A percentile compares a stretch with the other conserved stretches of the same genome.
These are phyloP conservation scores for Pachyrhizus erosus DNA, from an alignment of 306 rosid species.

Conservation along the genomic window DNA sequence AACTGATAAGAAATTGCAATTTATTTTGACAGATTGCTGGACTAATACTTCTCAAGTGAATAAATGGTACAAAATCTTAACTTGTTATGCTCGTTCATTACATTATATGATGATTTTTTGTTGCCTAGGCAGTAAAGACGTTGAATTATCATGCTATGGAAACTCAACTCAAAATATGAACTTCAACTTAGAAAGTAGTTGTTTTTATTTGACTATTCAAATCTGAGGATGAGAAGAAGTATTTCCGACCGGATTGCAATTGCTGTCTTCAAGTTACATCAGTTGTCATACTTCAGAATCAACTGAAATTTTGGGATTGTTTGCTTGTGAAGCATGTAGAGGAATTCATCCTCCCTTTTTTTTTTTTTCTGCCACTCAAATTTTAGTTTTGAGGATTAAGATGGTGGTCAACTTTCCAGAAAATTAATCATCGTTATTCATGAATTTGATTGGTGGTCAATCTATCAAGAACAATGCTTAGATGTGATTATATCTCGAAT, in stretches of 20 bases:
- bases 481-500: slow-evolving; percentile 33
- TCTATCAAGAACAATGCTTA: slow-evolving; percentile 33
- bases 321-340: slow-evolving; percentile 1
- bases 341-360: neutral
- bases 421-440: slow-evolving; percentile 8
- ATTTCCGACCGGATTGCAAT: neutral
- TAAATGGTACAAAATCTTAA: slow-evolving; percentile 62
- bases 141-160: slow-evolving; percentile 29
- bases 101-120: neutral
- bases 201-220: neutral
- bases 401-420: slow-evolving; percentile 20
- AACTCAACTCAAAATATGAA: slow-evolving; percentile 21
- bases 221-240: neutral
- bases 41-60: slow-evolving; percentile 61
- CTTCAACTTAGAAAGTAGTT: neutral
- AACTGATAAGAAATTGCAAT: slow-evolving; percentile 38
- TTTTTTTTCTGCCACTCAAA: neutral
- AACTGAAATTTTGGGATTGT: neutral
- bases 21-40: slow-evolving; percentile 92
- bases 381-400: slow-evolving; percentile 16
- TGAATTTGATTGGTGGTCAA: slow-evolving; percentile 21
- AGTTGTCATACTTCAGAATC: slow-evolving; percentile 11
- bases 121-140: neutral
- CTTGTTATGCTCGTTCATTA: slow-evolving; percentile 28
- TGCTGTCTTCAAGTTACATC: slow-evolving; percentile 3